Evolutionary conservation across 176 grass and related monocot species (phyloP), one percentile per base, ranked within the genome.

Genomic region (Themeda triandra): DNA sequence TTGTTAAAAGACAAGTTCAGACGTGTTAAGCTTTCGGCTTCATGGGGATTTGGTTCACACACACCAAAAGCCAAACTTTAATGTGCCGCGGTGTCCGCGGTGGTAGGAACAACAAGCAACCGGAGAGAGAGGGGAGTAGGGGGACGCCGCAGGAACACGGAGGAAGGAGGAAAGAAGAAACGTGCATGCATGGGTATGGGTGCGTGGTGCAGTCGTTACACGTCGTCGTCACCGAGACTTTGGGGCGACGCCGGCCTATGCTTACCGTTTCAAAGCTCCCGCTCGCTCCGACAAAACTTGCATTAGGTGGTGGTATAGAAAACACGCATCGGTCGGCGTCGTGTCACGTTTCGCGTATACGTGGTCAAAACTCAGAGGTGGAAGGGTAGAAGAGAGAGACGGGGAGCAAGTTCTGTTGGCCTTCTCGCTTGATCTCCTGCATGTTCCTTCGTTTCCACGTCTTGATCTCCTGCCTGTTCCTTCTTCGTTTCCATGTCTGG

Each of bases 141-240:
- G 58, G 71, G 66, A 17, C 14, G 44, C 71, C 0, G 56, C 8
- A 15, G 12, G 71, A 33, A 76, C 63, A 27, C 41, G 76, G 2
- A 8, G 49, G 13, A 53, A 30, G 28, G 46, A 40, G 51, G 13
- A 58, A 31, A 37, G 48, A 33, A 69, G 83, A 86, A 76, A 65
- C 83, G 82, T 85, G 64, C 63, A 5, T 71, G 77, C 31, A 25
- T 83, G 80, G 49, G 49, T 5, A 5, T 15, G 13, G 32, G 21
- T 3, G 14, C 58, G 7, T 46, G 21, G n/a, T 51, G 39, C 10
- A 56, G 83, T 81, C 63, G 71, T 82, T 86, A 54, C 77, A 82
- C 88, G 88, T 89, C 83, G 51, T 71, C 31, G 2, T 89, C 87
- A 24, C 1, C 39, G 21, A 71, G 88, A 89, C 83, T 58, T 69